These are phyloP conservation scores for Hypoxylon sp. DNA, from an alignment of 2,329 filamentous ascomycete genomes.

Conservation along the genomic window DNA sequence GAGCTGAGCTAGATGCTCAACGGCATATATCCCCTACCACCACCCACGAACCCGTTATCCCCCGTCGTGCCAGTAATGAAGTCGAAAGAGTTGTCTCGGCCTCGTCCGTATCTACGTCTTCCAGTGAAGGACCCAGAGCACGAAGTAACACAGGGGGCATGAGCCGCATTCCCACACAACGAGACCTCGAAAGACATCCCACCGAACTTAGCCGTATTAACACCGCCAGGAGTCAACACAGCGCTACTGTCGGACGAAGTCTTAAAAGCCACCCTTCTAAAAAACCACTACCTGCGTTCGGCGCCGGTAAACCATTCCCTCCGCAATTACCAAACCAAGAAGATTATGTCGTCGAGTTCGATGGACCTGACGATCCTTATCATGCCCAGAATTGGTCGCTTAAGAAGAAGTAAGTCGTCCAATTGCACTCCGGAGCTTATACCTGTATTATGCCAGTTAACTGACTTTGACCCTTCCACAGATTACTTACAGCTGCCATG, in stretches of 20 bases:
- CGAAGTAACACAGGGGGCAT: constrained; percentile 62
- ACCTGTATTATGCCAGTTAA: constrained; percentile 24
- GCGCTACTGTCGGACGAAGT: constrained; percentile 76
- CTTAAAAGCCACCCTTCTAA: constrained; percentile 64
- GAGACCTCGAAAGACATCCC: constrained; percentile 77
- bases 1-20: constrained; percentile 51
- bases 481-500: constrained; percentile 74
- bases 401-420: constrained; percentile 77
- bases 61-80: constrained; percentile 63
- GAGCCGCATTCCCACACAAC: constrained; percentile 74
- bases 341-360: constrained; percentile 87
- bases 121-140: constrained; percentile 54
- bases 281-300: constrained; percentile 77
- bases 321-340: constrained; percentile 78
- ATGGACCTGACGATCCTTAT: constrained; percentile 84
- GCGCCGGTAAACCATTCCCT: constrained; percentile 81
- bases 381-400: constrained; percentile 91
- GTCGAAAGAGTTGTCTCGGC: constrained; percentile 73
- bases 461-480: constrained; percentile 50
- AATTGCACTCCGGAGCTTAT: background rate
- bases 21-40: constrained; percentile 48
- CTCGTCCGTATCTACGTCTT: constrained; percentile 66
- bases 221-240: constrained; percentile 79
- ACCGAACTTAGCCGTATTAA: constrained; percentile 80
- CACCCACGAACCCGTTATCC: constrained; percentile 42